Conservation (phyloP, 345 rosid species). For the Noccaea bulbosa region DNA sequence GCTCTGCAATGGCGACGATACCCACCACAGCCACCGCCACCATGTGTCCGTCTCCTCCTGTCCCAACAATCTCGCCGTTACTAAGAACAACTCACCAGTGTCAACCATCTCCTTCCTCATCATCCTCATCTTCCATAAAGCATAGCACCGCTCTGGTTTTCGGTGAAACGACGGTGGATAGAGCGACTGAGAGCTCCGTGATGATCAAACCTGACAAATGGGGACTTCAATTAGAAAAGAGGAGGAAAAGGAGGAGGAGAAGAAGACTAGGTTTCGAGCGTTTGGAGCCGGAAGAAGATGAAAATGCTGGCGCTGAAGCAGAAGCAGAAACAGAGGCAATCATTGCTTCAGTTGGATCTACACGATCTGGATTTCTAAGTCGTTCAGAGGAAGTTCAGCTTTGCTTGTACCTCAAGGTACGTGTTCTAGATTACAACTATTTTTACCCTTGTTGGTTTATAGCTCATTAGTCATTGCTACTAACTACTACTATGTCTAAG, state of each 20-base stretch:
- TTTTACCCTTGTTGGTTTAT: neutral
- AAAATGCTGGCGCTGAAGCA: constrained; percentile 13
- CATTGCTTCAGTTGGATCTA: constrained; percentile 32
- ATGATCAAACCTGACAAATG: constrained; percentile 47
- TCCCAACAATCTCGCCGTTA: constrained; percentile 41
- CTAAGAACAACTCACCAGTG: constrained; percentile 48
- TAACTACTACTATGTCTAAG: too few species aligned
- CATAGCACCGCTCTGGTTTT: constrained; percentile 25
- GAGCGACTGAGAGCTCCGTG: constrained; percentile 40
- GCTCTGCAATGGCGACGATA: constrained; percentile 44
- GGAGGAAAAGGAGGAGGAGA: constrained; percentile 52
- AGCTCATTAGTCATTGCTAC: neutral
- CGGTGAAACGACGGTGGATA: constrained; percentile 36
- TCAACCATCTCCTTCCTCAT: constrained; percentile 38
- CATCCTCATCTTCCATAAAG: constrained; percentile 43
- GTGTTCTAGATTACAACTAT: neutral
- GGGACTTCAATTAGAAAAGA: constrained; percentile 42
- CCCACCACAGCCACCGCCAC: constrained; percentile 49
- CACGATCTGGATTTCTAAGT: constrained; percentile 45
- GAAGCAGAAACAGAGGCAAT: constrained; percentile 12
- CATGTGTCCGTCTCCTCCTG: constrained; percentile 50
- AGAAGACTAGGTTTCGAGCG: constrained; percentile 42
- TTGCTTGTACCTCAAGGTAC: constrained; percentile 55
- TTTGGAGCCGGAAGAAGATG: constrained; percentile 39
- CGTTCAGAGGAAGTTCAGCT: constrained; percentile 57